These are phyloP conservation scores for Aspergillus steynii DNA, from an alignment of 495 filamentous ascomycete genomes.

Conservation along the genomic window DNA sequence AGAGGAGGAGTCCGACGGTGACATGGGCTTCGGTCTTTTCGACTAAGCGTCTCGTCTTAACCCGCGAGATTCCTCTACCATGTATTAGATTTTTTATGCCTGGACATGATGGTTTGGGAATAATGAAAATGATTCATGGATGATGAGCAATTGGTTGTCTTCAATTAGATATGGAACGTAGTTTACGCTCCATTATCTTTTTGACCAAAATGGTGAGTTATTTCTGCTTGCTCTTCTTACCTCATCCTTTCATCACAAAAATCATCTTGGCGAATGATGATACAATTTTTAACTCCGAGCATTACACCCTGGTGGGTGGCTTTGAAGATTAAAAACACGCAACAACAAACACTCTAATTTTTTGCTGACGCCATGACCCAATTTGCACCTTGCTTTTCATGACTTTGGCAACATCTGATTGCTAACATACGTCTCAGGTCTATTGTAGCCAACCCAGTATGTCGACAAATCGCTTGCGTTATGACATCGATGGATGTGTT, in stretches of 20 bases:
- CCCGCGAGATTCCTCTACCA: slow-evolving; percentile 35
- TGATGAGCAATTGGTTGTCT: slow-evolving; percentile 1
- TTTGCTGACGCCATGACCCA: slow-evolving; percentile 53
- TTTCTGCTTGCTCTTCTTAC: background rate
- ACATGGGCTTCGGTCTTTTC: slow-evolving; percentile 60
- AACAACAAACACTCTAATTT: slow-evolving; percentile 67
- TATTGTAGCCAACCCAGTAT: background rate
- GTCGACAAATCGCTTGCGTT: background rate
- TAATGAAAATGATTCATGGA: slow-evolving; percentile 38
- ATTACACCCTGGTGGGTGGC: slow-evolving; percentile 29
- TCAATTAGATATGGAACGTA: slow-evolving; percentile 43
- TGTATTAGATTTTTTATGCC: slow-evolving; percentile 47
- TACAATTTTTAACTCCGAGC: slow-evolving; percentile 59
- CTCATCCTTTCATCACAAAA: slow-evolving; percentile 3
- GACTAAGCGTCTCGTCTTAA: slow-evolving; percentile 46
- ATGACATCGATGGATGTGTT: background rate
- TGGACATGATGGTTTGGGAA: slow-evolving; percentile 28
- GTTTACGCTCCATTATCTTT: slow-evolving; percentile 37
- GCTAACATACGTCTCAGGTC: slow-evolving; percentile 22
- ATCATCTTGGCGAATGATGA: slow-evolving; percentile 49
- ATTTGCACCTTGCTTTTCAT: background rate
- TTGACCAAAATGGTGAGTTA: slow-evolving; percentile 5
- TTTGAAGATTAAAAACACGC: slow-evolving; percentile 53
- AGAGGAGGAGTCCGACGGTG: slow-evolving; percentile 48
- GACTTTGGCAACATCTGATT: slow-evolving; percentile 16